Percentiles rank a stretch among this genome's conserved stretches.
Conservation (phyloP, 2,329 filamentous ascomycete species). For the Aspergillus bombycis region DNA sequence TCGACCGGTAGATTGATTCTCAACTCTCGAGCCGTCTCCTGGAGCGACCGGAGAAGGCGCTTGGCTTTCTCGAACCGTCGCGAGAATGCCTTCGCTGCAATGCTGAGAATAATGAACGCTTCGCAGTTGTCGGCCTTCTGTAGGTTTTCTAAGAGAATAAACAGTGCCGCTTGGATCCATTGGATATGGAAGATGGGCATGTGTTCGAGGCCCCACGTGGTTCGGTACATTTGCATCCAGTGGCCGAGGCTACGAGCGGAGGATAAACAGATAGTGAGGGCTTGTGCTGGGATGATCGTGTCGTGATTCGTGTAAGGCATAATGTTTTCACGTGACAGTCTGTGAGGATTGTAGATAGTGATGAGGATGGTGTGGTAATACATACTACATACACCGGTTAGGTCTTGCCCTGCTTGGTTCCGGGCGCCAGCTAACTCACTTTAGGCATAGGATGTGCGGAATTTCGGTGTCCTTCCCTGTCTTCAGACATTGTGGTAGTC, state of each 20-base stretch:
- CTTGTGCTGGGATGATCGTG: conserved; percentile 10
- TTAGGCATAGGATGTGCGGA: conserved; percentile 28
- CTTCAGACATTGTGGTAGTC: conserved; percentile 18
- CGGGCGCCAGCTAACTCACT: conserved; percentile 19
- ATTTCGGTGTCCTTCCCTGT: conserved; percentile 11
- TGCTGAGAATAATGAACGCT: conserved; percentile 30
- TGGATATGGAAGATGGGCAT: conserved; percentile 36
- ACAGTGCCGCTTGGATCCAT: conserved; percentile 33
- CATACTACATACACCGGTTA: conserved; percentile 33
- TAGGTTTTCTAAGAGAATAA: conserved; percentile 30
- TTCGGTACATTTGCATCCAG: conserved; percentile 30
- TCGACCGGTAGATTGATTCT: conserved; percentile 25
- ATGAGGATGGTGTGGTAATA: conserved; percentile 44
- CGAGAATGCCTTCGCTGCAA: conserved; percentile 28
- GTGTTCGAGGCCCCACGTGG: conserved; percentile 35
- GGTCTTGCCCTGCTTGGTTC: conserved; percentile 8
- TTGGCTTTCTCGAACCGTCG: conserved; percentile 25
- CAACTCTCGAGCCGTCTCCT: conserved; percentile 24
- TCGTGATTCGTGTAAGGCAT: background rate
- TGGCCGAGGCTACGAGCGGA: conserved; percentile 31
- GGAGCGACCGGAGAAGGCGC: conserved; percentile 16
- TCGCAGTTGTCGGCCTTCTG: conserved; percentile 24
- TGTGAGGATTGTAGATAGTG: conserved; percentile 31
- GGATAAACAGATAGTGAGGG: conserved; percentile 24
- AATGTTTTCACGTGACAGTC: conserved; percentile 1